Evolutionary conservation across 2,329 filamentous ascomycete genomes (phyloP).

Genomic region (Huntiella decipiens): DNA sequence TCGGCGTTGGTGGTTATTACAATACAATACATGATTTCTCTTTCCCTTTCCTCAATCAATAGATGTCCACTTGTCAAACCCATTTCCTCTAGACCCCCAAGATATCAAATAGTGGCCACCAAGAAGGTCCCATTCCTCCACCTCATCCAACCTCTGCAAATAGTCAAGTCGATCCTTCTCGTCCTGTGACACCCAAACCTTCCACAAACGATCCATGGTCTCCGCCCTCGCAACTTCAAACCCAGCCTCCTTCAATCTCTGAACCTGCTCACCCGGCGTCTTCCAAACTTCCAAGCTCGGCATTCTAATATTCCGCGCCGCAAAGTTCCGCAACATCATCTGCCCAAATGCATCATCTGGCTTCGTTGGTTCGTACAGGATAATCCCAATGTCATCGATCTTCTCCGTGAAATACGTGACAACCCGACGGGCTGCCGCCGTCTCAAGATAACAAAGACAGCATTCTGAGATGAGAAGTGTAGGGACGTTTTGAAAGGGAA

Average conservation of each 20-base stretch:
- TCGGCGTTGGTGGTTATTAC: not conserved
- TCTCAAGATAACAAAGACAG: conserved; percentile 75
- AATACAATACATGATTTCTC: too few species aligned
- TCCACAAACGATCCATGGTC: conserved; percentile 46
- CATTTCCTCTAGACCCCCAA: conserved; percentile 59
- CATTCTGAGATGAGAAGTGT: conserved; percentile 87
- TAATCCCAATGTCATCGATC: conserved; percentile 32
- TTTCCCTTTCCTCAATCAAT: too few species aligned
- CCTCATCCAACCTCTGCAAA: conserved; percentile 79
- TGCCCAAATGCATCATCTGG: conserved; percentile 73
- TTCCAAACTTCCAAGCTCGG: conserved; percentile 63
- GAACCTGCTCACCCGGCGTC: conserved; percentile 46
- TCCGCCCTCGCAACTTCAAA: conserved; percentile 30
- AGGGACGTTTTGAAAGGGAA: conserved; percentile 32
- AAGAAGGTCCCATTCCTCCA: conserved; percentile 82
- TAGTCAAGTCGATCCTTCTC: conserved; percentile 66
- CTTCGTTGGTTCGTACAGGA: conserved; percentile 79
- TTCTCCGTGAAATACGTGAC: conserved; percentile 42
- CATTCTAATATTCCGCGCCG: conserved; percentile 61
- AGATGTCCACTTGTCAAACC: conserved; percentile 14
- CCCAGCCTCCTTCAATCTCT: conserved; percentile 45
- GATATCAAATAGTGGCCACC: conserved; percentile 76
- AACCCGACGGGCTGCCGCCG: conserved; percentile 41
- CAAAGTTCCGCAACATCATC: conserved; percentile 84
- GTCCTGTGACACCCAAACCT: conserved; percentile 45